phyloP scores from a whole-genome alignment of 1,284 basidiomycete genomes.

The Coriolopsis trogii region DNA sequence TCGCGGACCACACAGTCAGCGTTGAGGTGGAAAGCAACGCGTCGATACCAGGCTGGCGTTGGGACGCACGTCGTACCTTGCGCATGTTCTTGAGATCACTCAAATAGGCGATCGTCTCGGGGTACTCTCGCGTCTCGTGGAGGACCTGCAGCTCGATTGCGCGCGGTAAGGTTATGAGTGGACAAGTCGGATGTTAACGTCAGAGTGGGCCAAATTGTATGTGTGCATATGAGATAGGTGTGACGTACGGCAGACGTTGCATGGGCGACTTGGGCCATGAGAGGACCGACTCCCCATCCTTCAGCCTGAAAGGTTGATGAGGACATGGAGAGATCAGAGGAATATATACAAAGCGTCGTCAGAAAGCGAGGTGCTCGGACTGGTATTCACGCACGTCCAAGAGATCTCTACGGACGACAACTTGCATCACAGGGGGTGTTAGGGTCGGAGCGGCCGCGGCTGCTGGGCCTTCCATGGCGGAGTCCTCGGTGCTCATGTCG shows the following conservation, averaged over 20 bases:
- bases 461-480: too few relatives aligned
- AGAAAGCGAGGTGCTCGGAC: too few relatives aligned
- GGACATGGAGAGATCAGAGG: neutral
- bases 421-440: conserved; percentile 46
- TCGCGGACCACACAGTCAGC: neutral
- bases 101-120: conserved; percentile 44
- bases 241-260: conserved; percentile 48
- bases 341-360: neutral
- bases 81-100: conserved; percentile 44
- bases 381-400: conserved; percentile 40
- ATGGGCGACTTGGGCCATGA: conserved; percentile 59
- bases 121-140: conserved; percentile 42
- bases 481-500: too few relatives aligned
- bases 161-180: neutral
- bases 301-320: conserved; percentile 35
- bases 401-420: conserved; percentile 47
- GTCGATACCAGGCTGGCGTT: neutral
- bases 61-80: conserved; percentile 30
- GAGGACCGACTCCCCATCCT: conserved; percentile 55
- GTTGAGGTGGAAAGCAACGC: neutral
- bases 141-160: conserved; percentile 33
- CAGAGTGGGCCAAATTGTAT: neutral
- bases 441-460: neutral
- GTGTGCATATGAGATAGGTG: neutral
- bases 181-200: neutral